Evolutionary conservation across 2,329 filamentous ascomycete species (phyloP), one percentile per base, ranked within the genome.

Genomic region (Cladophialophora carrionii): DNA sequence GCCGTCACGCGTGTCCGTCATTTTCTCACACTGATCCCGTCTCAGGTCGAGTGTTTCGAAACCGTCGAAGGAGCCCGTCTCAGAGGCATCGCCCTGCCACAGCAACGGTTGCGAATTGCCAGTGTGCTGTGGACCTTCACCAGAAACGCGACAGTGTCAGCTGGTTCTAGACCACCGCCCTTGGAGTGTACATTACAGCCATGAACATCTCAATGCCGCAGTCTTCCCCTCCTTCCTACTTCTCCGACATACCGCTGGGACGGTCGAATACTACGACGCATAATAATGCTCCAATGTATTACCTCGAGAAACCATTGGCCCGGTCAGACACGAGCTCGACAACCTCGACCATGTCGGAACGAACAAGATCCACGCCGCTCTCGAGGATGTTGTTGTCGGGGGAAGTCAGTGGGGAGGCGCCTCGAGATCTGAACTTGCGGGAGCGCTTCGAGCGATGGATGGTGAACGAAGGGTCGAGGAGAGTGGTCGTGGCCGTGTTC

Each of bases 381-480:
- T 91, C 90, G 66, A 86, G 90, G 70, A 91, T 94, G 88, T 80
- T 95, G 75, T 84, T 93, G 76, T 92, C 90, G 62, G 90, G 90
- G 57, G 89, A 92, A 80, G 90, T 93, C 85, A 91, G 87, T 61
- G 87, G 88, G 73, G 88, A 92, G 75, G 85, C 82, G 73, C 87
- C 89, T 71, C 87, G 87, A 74, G 84, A 88, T 63, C 80, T 94
- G 71, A 87, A 86, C 26, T 77, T 85, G 68, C 84, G 85, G 73
- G 89, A 94, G 76, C 89, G 85, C 75, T 89, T 94, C 74, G 89
- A 93, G 76, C 83, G 88, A 70, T 95, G 91, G 91, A 93, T 95
- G 90, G 89, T 94, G 67, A 94, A 94, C 75, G 91, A 94, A 76
- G 91, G 91, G 66, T 92, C 92, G 76, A 84, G 90, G 75, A 83